Evolutionary conservation across 2,329 filamentous ascomycete genomes (phyloP), one percentile per base, ranked within the genome.

Genomic region (Colletotrichum zoysiae): DNA sequence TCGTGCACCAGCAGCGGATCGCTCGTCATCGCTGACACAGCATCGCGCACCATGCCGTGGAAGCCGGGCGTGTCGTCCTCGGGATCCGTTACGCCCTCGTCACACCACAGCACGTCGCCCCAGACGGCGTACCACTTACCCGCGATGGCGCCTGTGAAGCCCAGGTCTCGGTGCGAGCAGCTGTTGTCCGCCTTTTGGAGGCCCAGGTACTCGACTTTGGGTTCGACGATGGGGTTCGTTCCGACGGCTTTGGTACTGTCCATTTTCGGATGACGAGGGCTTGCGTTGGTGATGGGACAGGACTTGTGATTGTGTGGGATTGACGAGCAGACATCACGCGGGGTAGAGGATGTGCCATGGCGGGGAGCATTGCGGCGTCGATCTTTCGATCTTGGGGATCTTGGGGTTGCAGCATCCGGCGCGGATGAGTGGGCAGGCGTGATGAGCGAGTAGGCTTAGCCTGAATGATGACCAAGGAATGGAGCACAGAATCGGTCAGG

Each of bases 61-160:
- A 84, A 83, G 0, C 81, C 80, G 0, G 77, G 73, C 2, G 75
- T 71, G 35, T 82, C 78, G 5, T 75, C 38, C 2, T 69, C 70
- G 0, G 78, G 76, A n/a, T 82, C 76, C 1, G 74, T 78, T 3
- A 84, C 77, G 0, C 80, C 81, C 1, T 75, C 64, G 0, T 76
- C 77, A 53, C 80, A 81, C 79, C 82, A 84, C 1, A 83, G 63
- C 8, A 76, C 78, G 65, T 82, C 80, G 16, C 78, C 79, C 20
- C 80, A 84, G 1, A 84, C 76, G 23, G 80, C 81, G 55, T 81
- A 83, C 81, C 81, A 84, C 50, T 78, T 78, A 0, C 80, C 81
- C 35, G 75, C 75, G 0, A 82, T 75, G 18, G 79, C 74, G 33
- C 81, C 80, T 0, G 81, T 78, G 72, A 82, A 83, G 2, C 81